Percentiles rank a stretch among this genome's conserved stretches.
These are phyloP conservation scores for Cynanchum wilfordii DNA, from an alignment of 257 asterid genomes.

Conservation along the genomic window DNA sequence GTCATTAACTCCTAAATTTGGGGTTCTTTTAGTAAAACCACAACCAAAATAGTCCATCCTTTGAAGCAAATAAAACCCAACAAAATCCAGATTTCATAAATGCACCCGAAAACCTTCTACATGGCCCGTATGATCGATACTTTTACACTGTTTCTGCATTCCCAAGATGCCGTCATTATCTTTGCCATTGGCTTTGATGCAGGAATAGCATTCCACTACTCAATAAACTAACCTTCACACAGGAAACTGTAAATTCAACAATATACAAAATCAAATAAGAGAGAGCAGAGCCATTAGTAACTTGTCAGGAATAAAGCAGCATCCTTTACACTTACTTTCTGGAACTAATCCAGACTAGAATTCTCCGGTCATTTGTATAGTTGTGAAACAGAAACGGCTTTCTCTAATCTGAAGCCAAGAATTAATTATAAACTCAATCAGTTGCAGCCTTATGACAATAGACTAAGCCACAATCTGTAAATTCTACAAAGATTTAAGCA, in stretches of 20 bases:
- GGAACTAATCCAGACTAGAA: neutral
- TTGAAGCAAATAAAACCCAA: too few species aligned
- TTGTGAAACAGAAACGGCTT: neutral
- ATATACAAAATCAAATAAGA: neutral
- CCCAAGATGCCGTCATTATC: neutral
- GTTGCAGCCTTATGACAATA: neutral
- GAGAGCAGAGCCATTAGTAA: neutral
- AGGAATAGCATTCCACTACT: neutral
- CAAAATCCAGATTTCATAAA: neutral
- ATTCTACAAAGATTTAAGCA: neutral
- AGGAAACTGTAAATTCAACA: neutral
- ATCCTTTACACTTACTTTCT: neutral
- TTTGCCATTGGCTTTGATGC: too few species aligned
- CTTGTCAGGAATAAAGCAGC: neutral
- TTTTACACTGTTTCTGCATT: neutral
- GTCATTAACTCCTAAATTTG: too few species aligned
- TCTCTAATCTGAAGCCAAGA: neutral
- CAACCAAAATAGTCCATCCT: too few species aligned
- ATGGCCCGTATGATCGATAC: neutral
- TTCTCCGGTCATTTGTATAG: neutral
- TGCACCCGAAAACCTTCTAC: neutral
- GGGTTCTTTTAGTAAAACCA: too few species aligned
- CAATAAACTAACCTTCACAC: neutral
- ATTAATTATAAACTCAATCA: neutral
- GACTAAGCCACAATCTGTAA: neutral